Base-by-base conservation (phyloP, 257 asterid genomes). In the Capsicum rhomboideum region DNA sequence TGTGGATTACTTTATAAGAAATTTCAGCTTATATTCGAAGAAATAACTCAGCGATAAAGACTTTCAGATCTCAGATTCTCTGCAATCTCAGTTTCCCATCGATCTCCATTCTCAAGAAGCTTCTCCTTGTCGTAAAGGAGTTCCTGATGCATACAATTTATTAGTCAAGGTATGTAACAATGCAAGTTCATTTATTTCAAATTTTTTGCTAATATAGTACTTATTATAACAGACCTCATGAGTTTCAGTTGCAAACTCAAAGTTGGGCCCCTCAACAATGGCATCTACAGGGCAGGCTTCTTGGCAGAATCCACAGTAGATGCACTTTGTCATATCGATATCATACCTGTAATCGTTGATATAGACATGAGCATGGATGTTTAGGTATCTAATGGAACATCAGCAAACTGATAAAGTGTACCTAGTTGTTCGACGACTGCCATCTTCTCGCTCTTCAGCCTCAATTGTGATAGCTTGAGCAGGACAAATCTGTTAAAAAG, bases 271-370 rank as follows among this genome's bases (percentile, higher is more conserved):
- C 88, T 96, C 99, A 54, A 96, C 99, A 80, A 94, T 96, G 89
- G 99, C 99, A 88, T 96, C 99, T 13, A 96, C 99, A 20, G 99
- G 99, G 87, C 99, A 96, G 46, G 99, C 98, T 86, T 96, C 99
- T 94, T 94, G 99, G 91, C 99, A 96, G 79, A 94, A 96, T 64
- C 99, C 99, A 82, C 97, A 96, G 90, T 96, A 96, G 87, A 96
- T 94, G 93, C 98, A 93, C 89, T 93, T 96, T n/a, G 98, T 94
- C 99, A 96, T 96, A 90, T 96, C 98, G n/a, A 94, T 96, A 85
- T 96, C 98, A 74, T 96, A 96, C 91, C 98, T 94, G 91, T 54
- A 29, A 55, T 58, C 52, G 82, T 78, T 23, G 78, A 63, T 20
- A 49, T 18, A 67, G 13, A 82, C 68, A 31, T 82, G 85, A 82